Evolutionary conservation across 495 filamentous ascomycete species (phyloP).

Genomic region (Poronia punctata): DNA sequence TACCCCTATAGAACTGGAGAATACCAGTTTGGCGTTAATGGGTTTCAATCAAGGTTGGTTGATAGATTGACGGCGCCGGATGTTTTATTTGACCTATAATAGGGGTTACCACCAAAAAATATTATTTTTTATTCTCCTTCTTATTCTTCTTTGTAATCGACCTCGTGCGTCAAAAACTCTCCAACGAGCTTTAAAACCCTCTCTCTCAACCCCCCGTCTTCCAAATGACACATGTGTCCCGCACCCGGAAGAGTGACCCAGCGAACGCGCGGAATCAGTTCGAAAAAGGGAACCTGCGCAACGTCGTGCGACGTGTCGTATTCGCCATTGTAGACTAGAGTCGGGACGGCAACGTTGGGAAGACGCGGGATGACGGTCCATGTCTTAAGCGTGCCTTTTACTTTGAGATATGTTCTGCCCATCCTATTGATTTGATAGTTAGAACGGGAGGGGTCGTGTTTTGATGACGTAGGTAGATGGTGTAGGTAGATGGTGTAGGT

Average conservation of each 20-base stretch:
- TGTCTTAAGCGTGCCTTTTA: constrained; percentile 31
- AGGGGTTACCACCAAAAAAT: no score
- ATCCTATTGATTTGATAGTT: constrained; percentile 21
- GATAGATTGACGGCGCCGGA: no score
- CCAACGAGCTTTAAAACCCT: constrained; percentile 26
- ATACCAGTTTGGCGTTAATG: no score
- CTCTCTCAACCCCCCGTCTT: constrained; percentile 29
- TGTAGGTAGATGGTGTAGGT: no score
- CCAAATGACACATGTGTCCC: constrained; percentile 40
- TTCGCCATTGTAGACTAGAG: constrained; percentile 42
- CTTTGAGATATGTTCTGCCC: constrained; percentile 35
- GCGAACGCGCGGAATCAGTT: constrained; percentile 35
- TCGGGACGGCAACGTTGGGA: constrained; percentile 30
- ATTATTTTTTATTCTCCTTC: no score
- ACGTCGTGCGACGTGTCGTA: constrained; percentile 42
- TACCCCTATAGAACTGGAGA: no score
- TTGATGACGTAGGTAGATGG: neutral
- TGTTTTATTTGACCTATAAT: no score
- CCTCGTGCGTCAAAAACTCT: constrained; percentile 18
- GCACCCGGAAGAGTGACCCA: constrained; percentile 38
- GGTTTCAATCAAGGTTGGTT: no score
- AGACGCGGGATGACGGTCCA: constrained; percentile 29
- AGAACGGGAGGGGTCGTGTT: neutral
- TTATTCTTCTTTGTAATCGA: no score
- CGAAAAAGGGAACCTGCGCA: constrained; percentile 37